Conservation (phyloP, 768 basidiomycete genomes). For the Phylloporus sp. region DNA sequence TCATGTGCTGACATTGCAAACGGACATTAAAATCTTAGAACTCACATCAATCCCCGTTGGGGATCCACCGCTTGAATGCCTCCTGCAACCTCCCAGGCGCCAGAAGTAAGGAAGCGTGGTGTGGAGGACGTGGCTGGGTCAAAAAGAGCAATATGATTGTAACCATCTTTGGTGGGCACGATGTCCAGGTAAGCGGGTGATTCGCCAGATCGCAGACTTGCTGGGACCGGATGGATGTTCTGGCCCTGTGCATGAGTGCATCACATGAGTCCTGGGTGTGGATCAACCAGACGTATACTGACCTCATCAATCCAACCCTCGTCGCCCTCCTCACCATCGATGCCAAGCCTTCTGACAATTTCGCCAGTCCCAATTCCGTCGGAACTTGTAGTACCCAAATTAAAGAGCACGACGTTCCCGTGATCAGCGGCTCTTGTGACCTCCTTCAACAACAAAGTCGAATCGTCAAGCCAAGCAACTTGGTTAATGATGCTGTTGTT, state of each 20-base stretch:
- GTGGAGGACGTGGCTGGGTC: slow-evolving; percentile 62
- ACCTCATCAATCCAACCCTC: slow-evolving; percentile 93
- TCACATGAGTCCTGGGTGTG: slow-evolving; percentile 8
- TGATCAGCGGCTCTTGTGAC: slow-evolving; percentile 78
- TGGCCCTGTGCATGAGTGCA: slow-evolving; percentile 44
- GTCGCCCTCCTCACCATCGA: slow-evolving; percentile 81
- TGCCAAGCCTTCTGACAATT: slow-evolving; percentile 75
- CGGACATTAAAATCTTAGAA: slow-evolving; percentile 30
- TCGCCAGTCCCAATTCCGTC: slow-evolving; percentile 36
- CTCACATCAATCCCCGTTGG: slow-evolving; percentile 67
- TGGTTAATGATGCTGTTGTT: slow-evolving; percentile 73
- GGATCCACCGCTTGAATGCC: slow-evolving; percentile 70
- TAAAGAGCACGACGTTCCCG: slow-evolving; percentile 77
- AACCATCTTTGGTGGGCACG: slow-evolving; percentile 76
- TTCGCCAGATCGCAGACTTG: slow-evolving; percentile 36
- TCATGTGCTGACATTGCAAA: slow-evolving; percentile 15
- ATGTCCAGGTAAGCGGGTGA: slow-evolving; percentile 83
- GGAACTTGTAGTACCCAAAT: slow-evolving; percentile 35
- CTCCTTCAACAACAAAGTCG: slow-evolving; percentile 76
- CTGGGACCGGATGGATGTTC: slow-evolving; percentile 55
- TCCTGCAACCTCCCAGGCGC: slow-evolving; percentile 85
- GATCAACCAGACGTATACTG: slow-evolving; percentile 27
- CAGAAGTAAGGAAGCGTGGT: slow-evolving; percentile 81
- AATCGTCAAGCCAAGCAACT: slow-evolving; percentile 81
- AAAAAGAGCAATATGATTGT: slow-evolving; percentile 90